Conservation (phyloP, 179 eudicot genomes). For the Beta corolliflora region DNA sequence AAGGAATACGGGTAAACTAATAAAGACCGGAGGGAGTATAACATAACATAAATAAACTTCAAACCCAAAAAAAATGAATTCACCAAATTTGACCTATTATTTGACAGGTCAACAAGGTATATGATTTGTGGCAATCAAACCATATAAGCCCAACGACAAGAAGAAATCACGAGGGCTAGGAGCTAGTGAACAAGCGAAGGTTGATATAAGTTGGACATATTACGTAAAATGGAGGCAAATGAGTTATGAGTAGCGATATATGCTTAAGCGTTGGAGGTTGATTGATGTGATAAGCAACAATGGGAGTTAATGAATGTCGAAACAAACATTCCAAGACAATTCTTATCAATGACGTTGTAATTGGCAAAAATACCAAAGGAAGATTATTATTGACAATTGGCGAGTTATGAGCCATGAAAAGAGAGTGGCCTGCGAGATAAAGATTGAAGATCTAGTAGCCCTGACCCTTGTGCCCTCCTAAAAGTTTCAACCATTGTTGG, state of each 20-base stretch:
- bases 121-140: background rate
- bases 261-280: background rate
- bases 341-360: background rate
- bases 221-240: background rate
- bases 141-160: background rate
- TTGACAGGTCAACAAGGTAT: background rate
- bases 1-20: no score
- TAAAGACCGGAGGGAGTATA: no score
- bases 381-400: background rate
- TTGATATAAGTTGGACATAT: background rate
- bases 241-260: background rate
- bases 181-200: background rate
- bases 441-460: background rate
- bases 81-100: no score
- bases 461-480: no score
- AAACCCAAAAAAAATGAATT: no score
- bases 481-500: background rate
- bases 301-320: background rate
- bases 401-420: background rate
- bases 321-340: conserved; percentile 9
- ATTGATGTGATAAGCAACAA: conserved; percentile 11
- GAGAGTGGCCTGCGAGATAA: background rate
- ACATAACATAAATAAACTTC: no score
- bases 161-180: background rate
- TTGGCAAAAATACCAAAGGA: background rate